Conservation (phyloP, 202 grass and related monocot genomes). For the Sporobolus alterniflorus region DNA sequence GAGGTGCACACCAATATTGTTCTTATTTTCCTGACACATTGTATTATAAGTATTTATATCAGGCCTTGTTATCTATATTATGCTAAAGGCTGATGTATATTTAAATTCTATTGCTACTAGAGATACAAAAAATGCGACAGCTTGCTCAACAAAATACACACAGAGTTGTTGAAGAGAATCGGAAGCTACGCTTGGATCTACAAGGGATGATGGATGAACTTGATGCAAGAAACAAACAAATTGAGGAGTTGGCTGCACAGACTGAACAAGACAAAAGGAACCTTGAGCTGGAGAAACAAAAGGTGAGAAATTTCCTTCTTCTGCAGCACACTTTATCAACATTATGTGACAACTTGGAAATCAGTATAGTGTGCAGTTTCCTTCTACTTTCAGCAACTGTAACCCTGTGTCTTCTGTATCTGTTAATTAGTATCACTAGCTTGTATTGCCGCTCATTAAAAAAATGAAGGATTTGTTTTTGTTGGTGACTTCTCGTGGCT, state of each 20-base stretch:
- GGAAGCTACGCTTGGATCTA: constrained; percentile 48
- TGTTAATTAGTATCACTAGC: not conserved
- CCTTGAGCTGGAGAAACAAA: constrained; percentile 67
- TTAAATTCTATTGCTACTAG: constrained; percentile 36
- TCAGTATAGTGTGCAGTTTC: constrained; percentile 10
- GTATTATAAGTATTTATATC: constrained; percentile 4
- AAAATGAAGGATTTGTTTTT: not conserved
- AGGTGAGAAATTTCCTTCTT: constrained; percentile 31
- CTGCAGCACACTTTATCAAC: not conserved
- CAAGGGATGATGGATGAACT: constrained; percentile 67
- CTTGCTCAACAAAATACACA: constrained; percentile 58
- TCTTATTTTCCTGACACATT: constrained; percentile 11
- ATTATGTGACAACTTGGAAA: not conserved
- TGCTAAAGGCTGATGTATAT: not conserved
- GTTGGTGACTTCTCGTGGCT: not conserved
- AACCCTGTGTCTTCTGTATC: not conserved
- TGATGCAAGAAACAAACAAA: constrained; percentile 51
- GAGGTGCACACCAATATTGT: constrained; percentile 46
- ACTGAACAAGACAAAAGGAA: constrained; percentile 56
- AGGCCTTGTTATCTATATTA: not conserved
- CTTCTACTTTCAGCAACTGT: not conserved
- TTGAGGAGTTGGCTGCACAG: constrained; percentile 59
- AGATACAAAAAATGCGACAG: constrained; percentile 70
- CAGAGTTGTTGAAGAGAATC: constrained; percentile 63
- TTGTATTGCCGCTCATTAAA: not conserved